Base-by-base conservation (phyloP, 2,329 filamentous ascomycete genomes). In the Fusarium succisae region DNA sequence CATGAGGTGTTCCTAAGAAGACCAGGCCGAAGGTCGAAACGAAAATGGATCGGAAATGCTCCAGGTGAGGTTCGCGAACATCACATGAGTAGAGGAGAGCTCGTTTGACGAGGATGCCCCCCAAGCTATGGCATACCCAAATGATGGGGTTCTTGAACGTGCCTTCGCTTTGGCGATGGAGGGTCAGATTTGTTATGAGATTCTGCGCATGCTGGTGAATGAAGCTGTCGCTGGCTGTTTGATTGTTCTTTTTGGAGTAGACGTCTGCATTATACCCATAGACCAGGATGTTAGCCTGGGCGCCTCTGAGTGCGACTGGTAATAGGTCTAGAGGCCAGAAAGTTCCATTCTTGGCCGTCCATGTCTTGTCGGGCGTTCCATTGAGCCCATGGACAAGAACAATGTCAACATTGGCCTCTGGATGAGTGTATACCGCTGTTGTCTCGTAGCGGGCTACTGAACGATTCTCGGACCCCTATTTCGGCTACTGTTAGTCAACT, bases 1-100 rank as follows among this genome's bases (percentile, higher is more conserved):
- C 89, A 80, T 95, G 93, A 12, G 93, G 93, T 20, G 93, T 95
- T 20, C 93, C 93, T 35, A 95, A 86, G 79, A 95, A 95, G 39
- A 95, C 86, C 65, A 95, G 89, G 30, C 91, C 93, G 77, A 91
- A 95, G 0, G 93, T 95, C 2, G 92, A 94, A 15, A 94, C 87
- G 74, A 89, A 94, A 59, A 94, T 89, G 17, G 91, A 91, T 26
- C 92, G 88, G 41, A 90, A 86, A 63, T 92, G 87, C 69, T 93
- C 89, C 43, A 91, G 88, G 74, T 90, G 87, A 63, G 88, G 86
- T 45, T 86, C 87, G 13, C 85, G 86, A 18, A 93, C 80, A 76
- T 90, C 91, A 73, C 89, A 88, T 51, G 91, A 92, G 79, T 92
- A 91, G 56, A 93, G 86, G 54, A 95, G 83, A 4, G 91, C 91